Evolutionary conservation across 2,329 filamentous ascomycete species (phyloP).

Genomic region (Penicillium sp.): DNA sequence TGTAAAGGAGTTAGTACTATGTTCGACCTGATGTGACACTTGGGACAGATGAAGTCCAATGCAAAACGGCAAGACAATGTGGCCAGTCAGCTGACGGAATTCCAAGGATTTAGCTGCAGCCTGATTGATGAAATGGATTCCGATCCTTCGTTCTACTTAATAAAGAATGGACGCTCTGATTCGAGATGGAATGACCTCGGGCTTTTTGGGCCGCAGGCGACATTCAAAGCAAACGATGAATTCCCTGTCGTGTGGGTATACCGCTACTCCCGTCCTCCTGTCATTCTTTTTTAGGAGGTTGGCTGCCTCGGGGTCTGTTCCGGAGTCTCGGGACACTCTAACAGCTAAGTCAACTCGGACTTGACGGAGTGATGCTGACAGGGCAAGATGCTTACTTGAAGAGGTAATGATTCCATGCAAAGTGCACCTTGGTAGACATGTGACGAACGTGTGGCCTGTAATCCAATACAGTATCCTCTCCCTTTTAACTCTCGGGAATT

Average conservation of each 20-base stretch:
- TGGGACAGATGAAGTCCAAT: constrained; percentile 1
- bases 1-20: constrained; percentile 4
- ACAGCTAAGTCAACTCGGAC: not conserved
- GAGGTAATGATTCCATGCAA: not conserved
- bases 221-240: constrained; percentile 1
- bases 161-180: constrained; percentile 7
- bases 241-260: not conserved
- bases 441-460: not conserved
- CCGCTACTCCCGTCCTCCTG: not conserved
- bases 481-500: not conserved
- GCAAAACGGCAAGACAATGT: not conserved
- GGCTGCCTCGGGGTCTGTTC: not conserved
- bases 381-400: not conserved
- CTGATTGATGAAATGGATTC: constrained; percentile 11
- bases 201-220: not conserved
- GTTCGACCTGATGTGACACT: constrained; percentile 6
- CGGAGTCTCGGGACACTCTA: not conserved
- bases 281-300: not conserved
- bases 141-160: constrained; percentile 4
- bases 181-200: not conserved
- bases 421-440: not conserved
- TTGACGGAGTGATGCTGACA: not conserved
- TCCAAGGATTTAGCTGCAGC: constrained; percentile 16
- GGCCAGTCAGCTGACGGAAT: constrained; percentile 20
- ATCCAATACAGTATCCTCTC: not conserved